A percentile compares a stretch with the other conserved stretches of the same genome.
Evolutionary conservation across 2,329 filamentous ascomycete species (phyloP).

Genomic region (Mollisia scopiformis): DNA sequence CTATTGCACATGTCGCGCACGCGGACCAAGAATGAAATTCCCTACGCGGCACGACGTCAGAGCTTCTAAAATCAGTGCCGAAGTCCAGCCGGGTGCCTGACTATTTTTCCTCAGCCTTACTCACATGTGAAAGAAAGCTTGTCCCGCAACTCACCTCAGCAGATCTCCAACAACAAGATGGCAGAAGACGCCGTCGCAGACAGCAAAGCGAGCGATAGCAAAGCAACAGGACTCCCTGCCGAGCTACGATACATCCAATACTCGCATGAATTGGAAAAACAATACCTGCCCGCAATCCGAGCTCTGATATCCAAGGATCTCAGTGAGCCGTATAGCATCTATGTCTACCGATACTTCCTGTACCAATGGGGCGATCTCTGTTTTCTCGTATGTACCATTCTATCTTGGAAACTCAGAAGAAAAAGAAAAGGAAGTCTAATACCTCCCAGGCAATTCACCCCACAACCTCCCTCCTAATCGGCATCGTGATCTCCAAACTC

Average conservation of each 20-base stretch:
- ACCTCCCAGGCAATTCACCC: constrained; percentile 59
- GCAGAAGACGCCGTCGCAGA: constrained; percentile 7
- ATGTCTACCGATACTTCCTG: constrained; percentile 97
- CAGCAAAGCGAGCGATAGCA: too few relatives aligned
- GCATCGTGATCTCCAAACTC: constrained; percentile 93
- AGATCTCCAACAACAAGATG: constrained; percentile 7
- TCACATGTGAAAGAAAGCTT: constrained; percentile 8
- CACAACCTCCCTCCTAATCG: constrained; percentile 68
- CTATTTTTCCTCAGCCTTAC: constrained; percentile 1
- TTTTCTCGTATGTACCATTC: constrained; percentile 94
- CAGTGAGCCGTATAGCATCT: constrained; percentile 98
- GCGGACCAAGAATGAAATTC: too few relatives aligned
- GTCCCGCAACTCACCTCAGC: not conserved
- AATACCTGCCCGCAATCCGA: constrained; percentile 83
- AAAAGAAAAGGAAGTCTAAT: too few relatives aligned
- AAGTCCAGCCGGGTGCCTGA: not conserved
- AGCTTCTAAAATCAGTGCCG: not conserved
- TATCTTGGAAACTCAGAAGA: too few relatives aligned
- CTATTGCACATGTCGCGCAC: not conserved
- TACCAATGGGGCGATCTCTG: constrained; percentile 99
- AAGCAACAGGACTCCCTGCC: constrained; percentile 38
- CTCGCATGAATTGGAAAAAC: constrained; percentile 59
- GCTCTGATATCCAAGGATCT: constrained; percentile 94
- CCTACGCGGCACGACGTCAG: not conserved
- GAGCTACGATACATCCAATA: constrained; percentile 65